A percentile compares a stretch with the other conserved stretches of the same genome.
Conservation (phyloP, 305 asterid genomes). For the Solanum hybrid region DNA sequence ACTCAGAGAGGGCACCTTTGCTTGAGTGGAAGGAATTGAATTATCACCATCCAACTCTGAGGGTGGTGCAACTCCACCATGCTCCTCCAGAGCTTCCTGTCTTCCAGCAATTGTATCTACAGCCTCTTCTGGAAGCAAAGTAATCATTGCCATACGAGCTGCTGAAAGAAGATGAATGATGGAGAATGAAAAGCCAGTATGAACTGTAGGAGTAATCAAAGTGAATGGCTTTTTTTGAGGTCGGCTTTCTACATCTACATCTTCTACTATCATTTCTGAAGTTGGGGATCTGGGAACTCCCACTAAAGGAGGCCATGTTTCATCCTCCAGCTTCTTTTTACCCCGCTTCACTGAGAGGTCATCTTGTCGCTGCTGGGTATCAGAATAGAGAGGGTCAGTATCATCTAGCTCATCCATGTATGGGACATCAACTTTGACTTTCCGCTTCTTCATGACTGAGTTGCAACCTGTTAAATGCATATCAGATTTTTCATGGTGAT, state of each 20-base stretch:
- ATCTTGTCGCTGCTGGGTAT: slow-evolving; percentile 39
- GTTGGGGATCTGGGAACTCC: slow-evolving; percentile 45
- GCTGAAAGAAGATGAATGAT: slow-evolving; percentile 93
- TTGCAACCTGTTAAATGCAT: slow-evolving; percentile 56
- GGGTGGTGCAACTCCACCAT: slow-evolving; percentile 30
- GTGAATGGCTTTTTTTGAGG: slow-evolving; percentile 69
- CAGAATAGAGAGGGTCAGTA: slow-evolving; percentile 35
- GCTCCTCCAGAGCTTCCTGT: slow-evolving; percentile 37
- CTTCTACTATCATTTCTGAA: slow-evolving; percentile 36
- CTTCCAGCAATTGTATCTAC: slow-evolving; percentile 39
- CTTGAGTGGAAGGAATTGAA: slow-evolving; percentile 36
- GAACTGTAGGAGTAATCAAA: slow-evolving; percentile 80
- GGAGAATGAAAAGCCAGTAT: slow-evolving; percentile 84
- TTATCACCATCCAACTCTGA: slow-evolving; percentile 30
- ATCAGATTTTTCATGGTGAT: slow-evolving; percentile 48
- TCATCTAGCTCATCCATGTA: slow-evolving; percentile 39
- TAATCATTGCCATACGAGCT: slow-evolving; percentile 77
- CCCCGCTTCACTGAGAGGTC: slow-evolving; percentile 57
- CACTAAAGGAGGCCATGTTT: slow-evolving; percentile 32
- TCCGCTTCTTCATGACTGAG: slow-evolving; percentile 58
- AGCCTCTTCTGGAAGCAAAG: slow-evolving; percentile 68
- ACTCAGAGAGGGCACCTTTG: slow-evolving; percentile 53
- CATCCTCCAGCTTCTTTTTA: slow-evolving; percentile 48
- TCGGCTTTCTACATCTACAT: slow-evolving; percentile 46
- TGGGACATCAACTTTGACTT: slow-evolving; percentile 45